Base-by-base conservation (phyloP, 352 stramenopile genomes). In the Phytopythium montanum region DNA sequence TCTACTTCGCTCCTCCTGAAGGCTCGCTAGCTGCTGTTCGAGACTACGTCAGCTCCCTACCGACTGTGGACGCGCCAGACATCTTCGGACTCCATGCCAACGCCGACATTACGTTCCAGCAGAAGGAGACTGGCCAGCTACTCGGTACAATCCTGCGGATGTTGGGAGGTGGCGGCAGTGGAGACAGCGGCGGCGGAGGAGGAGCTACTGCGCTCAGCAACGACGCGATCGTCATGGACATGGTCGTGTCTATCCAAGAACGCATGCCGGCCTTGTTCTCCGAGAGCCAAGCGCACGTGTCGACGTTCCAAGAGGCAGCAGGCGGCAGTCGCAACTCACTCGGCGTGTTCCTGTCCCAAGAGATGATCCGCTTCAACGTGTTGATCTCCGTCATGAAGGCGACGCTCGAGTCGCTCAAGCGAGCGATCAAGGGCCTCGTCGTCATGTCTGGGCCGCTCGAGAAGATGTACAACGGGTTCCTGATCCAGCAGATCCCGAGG, bases 81-180 rank as follows among this genome's bases (percentile, higher is more conserved):
- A 92, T 96, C 42, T 98, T 98, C 59, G 94, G 94, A 2, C 77
- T 98, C 53, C 94, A 98, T 54, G 75, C 79, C 25, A 98, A 98
- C 56, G 93, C 93, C 5, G 92, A 97, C 65, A 98, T 98, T 55
- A 97, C 89, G 13, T 97, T 97, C 60, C 91, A 97, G 65, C 88
- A 98, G 68, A 97, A 98, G 55, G 85, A 97, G 62, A 97, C 91
- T 4, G 76, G 87, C 13, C 73, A 86, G 21, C 50, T 94, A 19
- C 65, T 94, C 4, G 70, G 72, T 0, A 94, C 84, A 19, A 88
- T 92, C 28, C 54, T 94, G 23, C 72, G 75, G 13, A 92, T 94
- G 85, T 59, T 92, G 2, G 69, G 73, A 18, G 69, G 80, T 9
- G 66, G 79, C n/a, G 81, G 82, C 19, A 61, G 59, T 21, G 69